Evolutionary conservation across 2,329 filamentous ascomycete species (phyloP), one percentile per base, ranked within the genome.

Genomic region (Talaromyces sp.): DNA sequence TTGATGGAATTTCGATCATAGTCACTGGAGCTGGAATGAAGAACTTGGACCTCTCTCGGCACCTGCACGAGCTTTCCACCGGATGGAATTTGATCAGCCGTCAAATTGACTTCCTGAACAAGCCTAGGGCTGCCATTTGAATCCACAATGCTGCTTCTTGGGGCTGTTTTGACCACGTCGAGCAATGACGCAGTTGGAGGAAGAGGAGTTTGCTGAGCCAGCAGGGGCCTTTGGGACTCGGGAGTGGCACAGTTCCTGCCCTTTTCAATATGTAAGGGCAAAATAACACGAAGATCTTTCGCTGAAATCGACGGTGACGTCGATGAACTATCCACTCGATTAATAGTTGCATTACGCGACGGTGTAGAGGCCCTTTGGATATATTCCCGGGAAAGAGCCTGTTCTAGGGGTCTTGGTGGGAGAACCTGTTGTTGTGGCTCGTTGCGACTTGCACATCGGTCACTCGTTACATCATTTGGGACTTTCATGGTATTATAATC

Each of bases 41-140:
- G 32, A 7, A 46, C 19, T 3, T 29, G 41, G 16, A 35, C 42
- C 17, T 41, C 19, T 30, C 22, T 33, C 35, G 19, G 16, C 20
- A 36, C 3, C 8, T 9, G 17, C 17, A 43, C 39, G 5, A 19
- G 42, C 20, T 56, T 33, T 17, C 46, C 24, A 7, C 27, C 44
- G 33, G 42, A 9, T n/a, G 33, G 42, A 37, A 24, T 7, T 8
- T 14, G 20, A 39, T 24, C 9, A 33, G 27, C 24, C 17, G 16
- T 27, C 16, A 43, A 46, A 10, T 17, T 39, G n/a, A 16, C 36
- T 29, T 52, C 36, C 10, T 37, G 47, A 5, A 59, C 16, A 24
- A 66, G 63, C 39, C 63, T 63, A 32, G 72, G 72, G 48, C 71
- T 75, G 32, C 72, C 72, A 55, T 74, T 71, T 9, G 57, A 57